Evolutionary conservation across 2,329 filamentous ascomycete species (phyloP).

Genomic region (Colletotrichum tofieldiae): DNA sequence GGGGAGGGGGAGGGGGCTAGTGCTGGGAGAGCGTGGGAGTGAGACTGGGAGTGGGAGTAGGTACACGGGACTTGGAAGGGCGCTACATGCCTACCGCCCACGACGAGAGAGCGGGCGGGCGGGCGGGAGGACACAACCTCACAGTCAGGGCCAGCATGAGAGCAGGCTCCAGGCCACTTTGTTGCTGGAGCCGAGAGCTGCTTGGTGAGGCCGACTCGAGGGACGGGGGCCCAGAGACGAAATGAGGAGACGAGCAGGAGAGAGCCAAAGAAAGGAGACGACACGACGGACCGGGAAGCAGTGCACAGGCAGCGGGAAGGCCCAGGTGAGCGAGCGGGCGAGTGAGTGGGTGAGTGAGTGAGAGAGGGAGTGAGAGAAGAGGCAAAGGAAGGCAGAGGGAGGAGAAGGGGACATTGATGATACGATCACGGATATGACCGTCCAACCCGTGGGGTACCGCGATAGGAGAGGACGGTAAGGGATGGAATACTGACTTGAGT

Average conservation of each 20-base stretch:
- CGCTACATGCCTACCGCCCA: slow-evolving; percentile 8
- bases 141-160: slow-evolving; percentile 8
- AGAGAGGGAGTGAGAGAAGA: neutral
- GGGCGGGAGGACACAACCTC: slow-evolving; percentile 12
- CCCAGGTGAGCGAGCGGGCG: neutral
- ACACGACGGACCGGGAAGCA: no score
- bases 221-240: slow-evolving; percentile 1
- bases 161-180: slow-evolving; percentile 12
- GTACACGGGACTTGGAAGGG: slow-evolving; percentile 3
- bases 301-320: slow-evolving; percentile 8
- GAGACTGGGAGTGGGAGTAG: slow-evolving; percentile 21
- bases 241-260: neutral
- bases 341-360: neutral
- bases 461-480: neutral
- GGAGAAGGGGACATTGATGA: slow-evolving; percentile 1
- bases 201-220: neutral
- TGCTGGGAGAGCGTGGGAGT: neutral
- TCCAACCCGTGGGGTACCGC: neutral
- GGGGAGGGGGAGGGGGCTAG: slow-evolving; percentile 16
- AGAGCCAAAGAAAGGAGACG: neutral
- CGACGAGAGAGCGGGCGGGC: slow-evolving; percentile 1
- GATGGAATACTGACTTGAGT: slow-evolving; percentile 16
- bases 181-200: slow-evolving; percentile 7
- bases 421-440: slow-evolving; percentile 25
- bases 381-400: neutral